phyloP scores from a whole-genome alignment of 352 stramenopile species.

The Phytopythium ostracodes region DNA sequence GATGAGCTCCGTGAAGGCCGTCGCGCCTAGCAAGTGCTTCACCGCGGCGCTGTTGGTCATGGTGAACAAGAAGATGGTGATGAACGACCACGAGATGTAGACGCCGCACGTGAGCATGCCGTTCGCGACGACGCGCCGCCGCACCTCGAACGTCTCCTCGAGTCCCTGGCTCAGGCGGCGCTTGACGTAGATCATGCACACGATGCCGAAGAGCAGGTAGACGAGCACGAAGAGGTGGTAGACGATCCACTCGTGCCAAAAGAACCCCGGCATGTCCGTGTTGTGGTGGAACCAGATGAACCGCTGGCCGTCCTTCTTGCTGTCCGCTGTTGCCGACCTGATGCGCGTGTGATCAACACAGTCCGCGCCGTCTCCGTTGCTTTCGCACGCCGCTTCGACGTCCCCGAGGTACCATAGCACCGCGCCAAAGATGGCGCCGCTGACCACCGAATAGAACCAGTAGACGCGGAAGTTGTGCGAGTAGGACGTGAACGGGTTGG shows the following conservation, averaged over 20 bases:
- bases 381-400: conserved; percentile 16
- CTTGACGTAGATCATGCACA: conserved; percentile 75
- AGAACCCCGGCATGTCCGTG: conserved; percentile 68
- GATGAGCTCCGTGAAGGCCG: conserved; percentile 54
- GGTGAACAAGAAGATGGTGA: conserved; percentile 66
- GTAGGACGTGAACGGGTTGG: conserved; percentile 88
- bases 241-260: conserved; percentile 78
- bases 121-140: conserved; percentile 68
- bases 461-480: conserved; percentile 79
- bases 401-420: conserved; percentile 62
- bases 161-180: conserved; percentile 66
- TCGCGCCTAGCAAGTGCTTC: conserved; percentile 31
- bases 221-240: conserved; percentile 80
- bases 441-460: conserved; percentile 80
- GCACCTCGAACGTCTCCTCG: conserved; percentile 85
- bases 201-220: conserved; percentile 70
- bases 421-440: conserved; percentile 59
- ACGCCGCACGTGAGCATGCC: conserved; percentile 77
- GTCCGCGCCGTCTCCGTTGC: conserved; percentile 8
- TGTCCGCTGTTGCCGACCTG: conserved; percentile 2
- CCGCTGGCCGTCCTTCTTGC: conserved; percentile 27
- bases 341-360: conserved; percentile 21
- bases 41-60: conserved; percentile 44
- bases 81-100: conserved; percentile 83
- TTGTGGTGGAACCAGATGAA: conserved; percentile 87